These are phyloP conservation scores for Pulveroboletus sp. DNA, from an alignment of 768 basidiomycete genomes.

Conservation along the genomic window DNA sequence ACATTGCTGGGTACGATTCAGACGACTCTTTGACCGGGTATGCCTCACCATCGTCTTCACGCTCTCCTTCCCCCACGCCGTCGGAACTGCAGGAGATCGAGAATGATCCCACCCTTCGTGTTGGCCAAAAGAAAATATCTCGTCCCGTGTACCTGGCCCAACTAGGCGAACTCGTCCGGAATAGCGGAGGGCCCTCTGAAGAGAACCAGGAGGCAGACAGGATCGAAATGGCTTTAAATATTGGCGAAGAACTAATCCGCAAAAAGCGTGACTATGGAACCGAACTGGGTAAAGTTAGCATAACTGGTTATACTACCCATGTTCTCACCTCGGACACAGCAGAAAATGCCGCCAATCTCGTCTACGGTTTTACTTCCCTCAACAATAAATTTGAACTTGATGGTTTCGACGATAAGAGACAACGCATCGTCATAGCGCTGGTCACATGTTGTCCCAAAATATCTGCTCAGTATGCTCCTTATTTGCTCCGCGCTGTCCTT, in stretches of 20 bases:
- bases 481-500: not conserved
- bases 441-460: constrained; percentile 75
- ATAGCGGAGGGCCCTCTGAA: constrained; percentile 50
- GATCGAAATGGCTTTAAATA: constrained; percentile 75
- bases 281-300: constrained; percentile 64
- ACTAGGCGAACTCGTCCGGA: constrained; percentile 73
- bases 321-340: constrained; percentile 43
- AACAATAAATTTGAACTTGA: constrained; percentile 86
- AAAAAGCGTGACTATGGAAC: constrained; percentile 82
- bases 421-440: constrained; percentile 75
- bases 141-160: constrained; percentile 90
- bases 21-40: constrained; percentile 84
- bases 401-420: constrained; percentile 71
- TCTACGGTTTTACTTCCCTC: constrained; percentile 66
- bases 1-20: constrained; percentile 57
- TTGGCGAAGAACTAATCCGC: constrained; percentile 81
- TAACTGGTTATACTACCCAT: not conserved
- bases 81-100: constrained; percentile 82
- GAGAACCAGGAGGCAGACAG: constrained; percentile 68
- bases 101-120: constrained; percentile 77
- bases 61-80: constrained; percentile 77
- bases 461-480: constrained; percentile 68
- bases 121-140: constrained; percentile 65
- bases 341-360: constrained; percentile 86
- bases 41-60: constrained; percentile 60